Conservation (phyloP, 2,329 filamentous ascomycete species). For the Clarireedia paspali region DNA sequence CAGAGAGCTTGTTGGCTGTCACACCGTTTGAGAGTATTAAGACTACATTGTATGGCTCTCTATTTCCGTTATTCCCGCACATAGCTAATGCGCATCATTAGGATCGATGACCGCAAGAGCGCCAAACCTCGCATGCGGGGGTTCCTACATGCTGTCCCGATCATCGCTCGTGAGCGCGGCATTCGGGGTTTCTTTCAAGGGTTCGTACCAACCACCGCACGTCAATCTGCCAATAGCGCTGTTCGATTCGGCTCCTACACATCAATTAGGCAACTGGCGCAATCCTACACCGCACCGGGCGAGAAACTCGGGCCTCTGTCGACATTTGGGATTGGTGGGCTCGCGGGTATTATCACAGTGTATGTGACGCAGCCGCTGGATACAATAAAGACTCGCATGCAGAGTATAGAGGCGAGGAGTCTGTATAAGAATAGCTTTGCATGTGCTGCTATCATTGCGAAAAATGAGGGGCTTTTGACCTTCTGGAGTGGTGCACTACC, state of each 20-base stretch:
- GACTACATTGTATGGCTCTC: slow-evolving; percentile 64
- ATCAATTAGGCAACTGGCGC: slow-evolving; percentile 80
- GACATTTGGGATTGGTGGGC: slow-evolving; percentile 84
- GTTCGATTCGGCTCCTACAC: slow-evolving; percentile 89
- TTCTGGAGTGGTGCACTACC: slow-evolving; percentile 94
- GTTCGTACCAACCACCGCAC: slow-evolving; percentile 87
- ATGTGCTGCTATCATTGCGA: slow-evolving; percentile 77
- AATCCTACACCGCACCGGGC: slow-evolving; percentile 85
- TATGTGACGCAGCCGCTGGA: slow-evolving; percentile 71
- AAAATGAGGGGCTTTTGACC: slow-evolving; percentile 79
- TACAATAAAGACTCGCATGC: slow-evolving; percentile 96
- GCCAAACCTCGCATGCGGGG: slow-evolving; percentile 80
- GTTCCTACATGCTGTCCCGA: slow-evolving; percentile 80
- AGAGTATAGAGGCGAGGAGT: slow-evolving; percentile 77
- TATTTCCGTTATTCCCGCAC: background rate
- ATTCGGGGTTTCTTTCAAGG: slow-evolving; percentile 93
- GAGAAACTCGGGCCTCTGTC: slow-evolving; percentile 85
- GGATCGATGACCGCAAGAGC: slow-evolving; percentile 89
- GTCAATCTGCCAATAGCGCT: slow-evolving; percentile 91
- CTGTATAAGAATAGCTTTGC: slow-evolving; percentile 82
- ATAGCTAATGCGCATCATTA: slow-evolving; percentile 28
- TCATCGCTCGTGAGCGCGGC: slow-evolving; percentile 84
- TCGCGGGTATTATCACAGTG: slow-evolving; percentile 88
- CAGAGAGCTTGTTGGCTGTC: slow-evolving; percentile 86
- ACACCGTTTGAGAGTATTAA: slow-evolving; percentile 98